A percentile compares a stretch with the other conserved stretches of the same genome.
These are phyloP conservation scores for Kodamaea sagamina DNA, from an alignment of 805 yeast genomes.

Conservation along the genomic window DNA sequence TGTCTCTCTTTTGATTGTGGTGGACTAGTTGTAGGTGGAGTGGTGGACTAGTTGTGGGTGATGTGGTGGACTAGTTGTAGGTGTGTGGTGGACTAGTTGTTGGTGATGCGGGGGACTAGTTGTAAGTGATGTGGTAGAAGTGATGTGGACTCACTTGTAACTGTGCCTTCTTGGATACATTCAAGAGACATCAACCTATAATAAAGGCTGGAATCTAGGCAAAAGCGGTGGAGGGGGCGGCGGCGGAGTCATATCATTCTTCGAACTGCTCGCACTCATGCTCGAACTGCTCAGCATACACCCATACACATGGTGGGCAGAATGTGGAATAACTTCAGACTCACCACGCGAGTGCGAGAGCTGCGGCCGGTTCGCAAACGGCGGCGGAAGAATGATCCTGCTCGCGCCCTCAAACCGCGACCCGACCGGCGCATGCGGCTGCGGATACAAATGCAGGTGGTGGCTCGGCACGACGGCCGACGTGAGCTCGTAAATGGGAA, in stretches of 20 bases:
- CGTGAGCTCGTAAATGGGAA: constrained; percentile 40
- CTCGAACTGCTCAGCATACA: neutral
- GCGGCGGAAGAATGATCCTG: constrained; percentile 39
- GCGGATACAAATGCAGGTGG: constrained; percentile 13
- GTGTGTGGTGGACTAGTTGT: too few relatives aligned
- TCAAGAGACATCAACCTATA: constrained; percentile 11
- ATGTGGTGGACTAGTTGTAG: too few relatives aligned
- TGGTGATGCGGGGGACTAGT: too few relatives aligned
- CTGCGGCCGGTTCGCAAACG: constrained; percentile 22
- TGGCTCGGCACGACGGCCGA: constrained; percentile 30
- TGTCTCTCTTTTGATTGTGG: too few relatives aligned
- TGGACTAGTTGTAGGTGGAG: too few relatives aligned
- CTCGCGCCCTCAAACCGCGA: constrained; percentile 13
- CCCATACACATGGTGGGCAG: constrained; percentile 9
- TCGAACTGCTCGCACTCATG: neutral
- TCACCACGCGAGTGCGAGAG: constrained; percentile 15
- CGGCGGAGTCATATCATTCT: constrained; percentile 12
- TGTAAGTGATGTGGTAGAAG: too few relatives aligned
- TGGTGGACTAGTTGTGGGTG: too few relatives aligned
- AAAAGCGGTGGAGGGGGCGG: constrained; percentile 31
- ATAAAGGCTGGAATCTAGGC: constrained; percentile 35
- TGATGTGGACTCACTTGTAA: too few relatives aligned
- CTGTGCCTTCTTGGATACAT: neutral
- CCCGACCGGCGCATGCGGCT: constrained; percentile 6
- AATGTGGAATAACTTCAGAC: constrained; percentile 12